Evolutionary conservation across 2,329 filamentous ascomycete genomes (phyloP).

Genomic region (Neonectria hederae): DNA sequence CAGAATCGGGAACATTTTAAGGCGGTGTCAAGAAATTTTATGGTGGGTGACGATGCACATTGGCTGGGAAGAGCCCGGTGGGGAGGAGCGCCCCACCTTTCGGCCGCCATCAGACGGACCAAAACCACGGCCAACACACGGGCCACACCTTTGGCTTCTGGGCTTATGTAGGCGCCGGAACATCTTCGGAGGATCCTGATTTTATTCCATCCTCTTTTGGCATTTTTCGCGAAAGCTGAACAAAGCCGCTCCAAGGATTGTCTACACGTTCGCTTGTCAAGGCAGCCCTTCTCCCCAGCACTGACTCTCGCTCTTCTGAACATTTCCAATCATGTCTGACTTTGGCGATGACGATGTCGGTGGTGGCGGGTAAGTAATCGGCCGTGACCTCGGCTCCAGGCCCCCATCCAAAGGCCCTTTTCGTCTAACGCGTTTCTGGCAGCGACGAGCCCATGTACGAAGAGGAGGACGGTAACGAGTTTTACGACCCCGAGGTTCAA

Average conservation of each 20-base stretch:
- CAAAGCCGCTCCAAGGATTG: constrained; percentile 32
- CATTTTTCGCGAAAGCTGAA: constrained; percentile 46
- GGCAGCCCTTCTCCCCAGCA: constrained; percentile 5
- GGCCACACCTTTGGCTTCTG: too few species aligned
- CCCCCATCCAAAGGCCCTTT: neutral
- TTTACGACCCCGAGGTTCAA: constrained; percentile 65
- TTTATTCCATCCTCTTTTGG: constrained; percentile 38
- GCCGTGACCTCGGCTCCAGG: neutral
- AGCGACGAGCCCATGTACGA: constrained; percentile 79
- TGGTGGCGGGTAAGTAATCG: constrained; percentile 62
- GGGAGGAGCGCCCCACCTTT: constrained; percentile 8
- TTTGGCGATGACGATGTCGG: constrained; percentile 73
- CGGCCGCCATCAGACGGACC: neutral
- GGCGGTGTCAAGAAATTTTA: constrained; percentile 47
- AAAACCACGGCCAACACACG: neutral
- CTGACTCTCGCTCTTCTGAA: constrained; percentile 6
- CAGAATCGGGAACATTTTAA: constrained; percentile 47
- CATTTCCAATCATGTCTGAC: constrained; percentile 70
- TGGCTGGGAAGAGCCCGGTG: constrained; percentile 25
- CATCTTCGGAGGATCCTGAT: constrained; percentile 45
- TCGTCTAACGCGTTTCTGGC: constrained; percentile 45
- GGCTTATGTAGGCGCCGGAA: constrained; percentile 31
- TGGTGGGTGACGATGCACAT: constrained; percentile 43
- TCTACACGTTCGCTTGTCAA: constrained; percentile 28
- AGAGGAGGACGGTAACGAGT: constrained; percentile 71